phyloP scores from a whole-genome alignment of 2,329 filamentous ascomycete genomes.

The Bipolaris zeicola region DNA sequence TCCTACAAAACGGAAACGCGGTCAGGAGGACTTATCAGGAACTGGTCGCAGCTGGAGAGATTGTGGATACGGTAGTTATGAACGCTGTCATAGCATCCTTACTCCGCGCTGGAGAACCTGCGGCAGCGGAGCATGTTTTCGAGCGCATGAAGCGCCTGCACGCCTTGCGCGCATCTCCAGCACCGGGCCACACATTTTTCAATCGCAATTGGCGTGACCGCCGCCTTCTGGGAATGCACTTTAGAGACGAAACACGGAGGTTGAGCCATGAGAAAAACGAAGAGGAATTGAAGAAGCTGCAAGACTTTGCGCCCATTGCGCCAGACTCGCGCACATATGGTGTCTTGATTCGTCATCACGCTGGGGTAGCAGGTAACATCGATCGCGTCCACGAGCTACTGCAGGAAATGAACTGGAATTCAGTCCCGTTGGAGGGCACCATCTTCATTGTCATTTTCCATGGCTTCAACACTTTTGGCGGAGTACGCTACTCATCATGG shows the following conservation, averaged over 20 bases:
- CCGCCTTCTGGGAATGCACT: conserved; percentile 53
- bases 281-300: conserved; percentile 64
- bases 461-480: conserved; percentile 78
- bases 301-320: conserved; percentile 67
- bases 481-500: conserved; percentile 71
- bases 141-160: conserved; percentile 76
- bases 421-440: conserved; percentile 72
- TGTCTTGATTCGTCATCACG: conserved; percentile 77
- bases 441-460: conserved; percentile 83
- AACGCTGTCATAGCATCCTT: conserved; percentile 86
- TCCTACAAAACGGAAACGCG: conserved; percentile 72
- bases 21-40: conserved; percentile 79
- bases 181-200: conserved; percentile 35
- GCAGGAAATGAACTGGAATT: conserved; percentile 74
- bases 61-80: conserved; percentile 84
- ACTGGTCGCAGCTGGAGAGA: conserved; percentile 82
- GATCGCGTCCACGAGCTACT: conserved; percentile 72
- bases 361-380: conserved; percentile 71
- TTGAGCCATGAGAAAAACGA: conserved; percentile 54
- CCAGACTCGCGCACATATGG: conserved; percentile 82
- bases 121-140: conserved; percentile 80
- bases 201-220: conserved; percentile 51
- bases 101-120: conserved; percentile 74
- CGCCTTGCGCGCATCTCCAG: conserved; percentile 38
- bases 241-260: conserved; percentile 53